These are phyloP conservation scores for Tetratostichococcus sp. DNA, from an alignment of 139 green algal genomes.

Conservation along the genomic window DNA sequence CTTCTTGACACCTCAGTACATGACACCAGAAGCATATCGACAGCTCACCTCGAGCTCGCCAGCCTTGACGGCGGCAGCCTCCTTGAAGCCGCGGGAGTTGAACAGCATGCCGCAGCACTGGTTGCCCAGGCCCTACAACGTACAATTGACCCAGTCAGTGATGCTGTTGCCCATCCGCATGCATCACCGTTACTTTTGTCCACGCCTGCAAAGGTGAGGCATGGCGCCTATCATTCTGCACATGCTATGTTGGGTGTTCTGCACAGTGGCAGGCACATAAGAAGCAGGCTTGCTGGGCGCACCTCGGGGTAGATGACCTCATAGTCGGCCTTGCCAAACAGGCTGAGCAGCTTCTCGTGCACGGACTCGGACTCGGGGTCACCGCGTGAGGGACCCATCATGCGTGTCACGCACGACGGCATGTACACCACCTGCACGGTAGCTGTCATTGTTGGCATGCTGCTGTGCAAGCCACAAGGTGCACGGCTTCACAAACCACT, in stretches of 20 bases:
- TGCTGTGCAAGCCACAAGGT: too few relatives aligned
- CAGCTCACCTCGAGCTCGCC: slow-evolving; percentile 57
- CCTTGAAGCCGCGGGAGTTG: slow-evolving; percentile 87
- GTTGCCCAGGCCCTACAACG: slow-evolving; percentile 29
- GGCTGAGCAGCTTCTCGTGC: slow-evolving; percentile 86
- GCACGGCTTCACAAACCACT: background rate
- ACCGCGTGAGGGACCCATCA: slow-evolving; percentile 80
- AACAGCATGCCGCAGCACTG: slow-evolving; percentile 96
- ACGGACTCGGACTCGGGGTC: slow-evolving; percentile 73
- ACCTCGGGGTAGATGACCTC: slow-evolving; percentile 86
- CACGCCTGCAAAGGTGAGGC: too few relatives aligned
- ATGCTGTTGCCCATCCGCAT: too few relatives aligned
- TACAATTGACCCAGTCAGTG: too few relatives aligned
- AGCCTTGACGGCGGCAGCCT: slow-evolving; percentile 59
- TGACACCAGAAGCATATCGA: background rate
- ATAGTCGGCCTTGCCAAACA: slow-evolving; percentile 81
- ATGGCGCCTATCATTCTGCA: too few relatives aligned
- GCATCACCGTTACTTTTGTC: too few relatives aligned
- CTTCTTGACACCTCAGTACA: too few relatives aligned
- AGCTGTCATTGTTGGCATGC: too few relatives aligned
- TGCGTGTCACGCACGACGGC: slow-evolving; percentile 88
- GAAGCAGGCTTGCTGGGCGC: background rate
- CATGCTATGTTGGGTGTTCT: too few relatives aligned
- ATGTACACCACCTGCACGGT: slow-evolving; percentile 79
- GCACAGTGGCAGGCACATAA: too few relatives aligned